Evolutionary conservation across 148 eudicot genomes (phyloP), one percentile per base, ranked within the genome.

Genomic region (Amaranthus hypochondriacus): DNA sequence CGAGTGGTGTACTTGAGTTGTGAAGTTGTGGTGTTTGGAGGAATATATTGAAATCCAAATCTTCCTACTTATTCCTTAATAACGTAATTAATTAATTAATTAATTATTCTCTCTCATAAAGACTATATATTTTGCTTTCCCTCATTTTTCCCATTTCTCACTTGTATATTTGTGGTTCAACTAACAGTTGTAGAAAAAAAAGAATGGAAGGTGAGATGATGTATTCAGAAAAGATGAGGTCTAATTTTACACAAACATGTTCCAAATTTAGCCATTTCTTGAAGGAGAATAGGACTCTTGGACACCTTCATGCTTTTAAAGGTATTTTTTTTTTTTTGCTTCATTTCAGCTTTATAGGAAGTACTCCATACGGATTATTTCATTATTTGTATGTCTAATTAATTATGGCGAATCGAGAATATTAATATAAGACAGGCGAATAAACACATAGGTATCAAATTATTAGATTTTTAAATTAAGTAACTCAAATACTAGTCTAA

Each of bases 261-360:
- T 85, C 77, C 64, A 82, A 83, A 9, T 77, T 92, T 69, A 88
- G 92, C 56, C 90, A 78, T 78, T 92, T 58, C 28, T 72, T 92
- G 53, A 92, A 84, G 77, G 94, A 86, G 56, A 89, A 71, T 42
- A 78, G 89, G 9, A 69, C 76, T 46, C 71, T 87, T 1, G 82
- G 79, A 62, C 86, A 87, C 68, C 77, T 82, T 10, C 74, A 75
- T 73, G 73, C 42, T 14, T 78, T 83, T 49, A 86, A 56, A 13
- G 68, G 83, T 50, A 28, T 28, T 28, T 28, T 28, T 28, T 28
- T 28, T 28, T 28, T 28, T 50, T 75, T 55, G 80, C 75, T 3
- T 62, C 77, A 3, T 48, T 72, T 0, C 77, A 82, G 9, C 2
- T 80, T n/a, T 89, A 84, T 10, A 5, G 72, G 62, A 80, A 83